Evolutionary conservation across 768 basidiomycete species (phyloP), one percentile per base, ranked within the genome.

Genomic region (Tylopilus rubrobrunneus): DNA sequence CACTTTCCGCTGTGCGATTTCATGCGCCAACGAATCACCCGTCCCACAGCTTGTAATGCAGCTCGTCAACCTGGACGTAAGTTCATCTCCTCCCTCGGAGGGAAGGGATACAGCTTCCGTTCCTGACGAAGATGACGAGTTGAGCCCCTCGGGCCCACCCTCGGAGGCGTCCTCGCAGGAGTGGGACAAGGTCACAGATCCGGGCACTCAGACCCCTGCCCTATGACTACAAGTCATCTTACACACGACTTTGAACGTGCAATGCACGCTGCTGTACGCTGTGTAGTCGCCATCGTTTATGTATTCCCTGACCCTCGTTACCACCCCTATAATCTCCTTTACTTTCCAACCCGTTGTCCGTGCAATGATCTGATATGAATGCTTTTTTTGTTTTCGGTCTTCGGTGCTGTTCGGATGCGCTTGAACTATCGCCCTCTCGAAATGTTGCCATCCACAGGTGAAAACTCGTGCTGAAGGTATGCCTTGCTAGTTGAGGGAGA

Each of bases 131-230:
- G 80, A 73, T 55, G 67, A 63, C 52, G 83, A 83, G 61, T 71
- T 73, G 62, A 86, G 84, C 70, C 83, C 82, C 54, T 78, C 76
- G 49, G 83, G 86, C 41, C 86, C 88, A 50, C 90, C 89, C 51
- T 92, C 91, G 53, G 91, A 89, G 74, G 76, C 89, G 31, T 90
- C 91, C 40, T 93, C 91, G 48, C 89, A 90, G 73, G 91, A 92
- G 69, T 93, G 90, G 91, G 91, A 93, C 73, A 86, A 78, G 61
- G 71, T 93, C 74, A 89, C 89, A 61, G 88, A 92, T 67, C 79
- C 87, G 45, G 87, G 82, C 55, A 74, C 77, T 52, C 78, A 77
- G 57, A 76, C 78, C 48, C 76, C 80, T 58, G 75, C 74, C 53
- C 64, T 69, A 58, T 72, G 67, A 76, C 63, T 66, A 56, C 62